Evolutionary conservation across 2,329 filamentous ascomycete genomes (phyloP).

Genomic region (Aspergillus brasiliensis): DNA sequence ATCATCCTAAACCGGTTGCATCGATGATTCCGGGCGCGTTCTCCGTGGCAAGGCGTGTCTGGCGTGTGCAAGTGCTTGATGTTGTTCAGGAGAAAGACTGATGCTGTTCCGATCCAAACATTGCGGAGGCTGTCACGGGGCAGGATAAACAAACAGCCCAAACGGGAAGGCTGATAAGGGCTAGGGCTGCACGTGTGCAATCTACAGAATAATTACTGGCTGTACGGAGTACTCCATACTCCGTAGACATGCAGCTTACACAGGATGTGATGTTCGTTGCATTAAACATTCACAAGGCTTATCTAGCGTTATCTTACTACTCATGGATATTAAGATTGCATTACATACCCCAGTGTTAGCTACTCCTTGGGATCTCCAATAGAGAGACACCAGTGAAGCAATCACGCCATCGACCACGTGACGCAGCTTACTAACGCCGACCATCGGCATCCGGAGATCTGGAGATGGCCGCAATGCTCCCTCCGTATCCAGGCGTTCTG

Average conservation of each 20-base stretch:
- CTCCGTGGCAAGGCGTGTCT: background rate
- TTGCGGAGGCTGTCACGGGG: slow-evolving; percentile 27
- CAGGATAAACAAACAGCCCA: slow-evolving; percentile 44
- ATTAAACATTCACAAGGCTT: background rate
- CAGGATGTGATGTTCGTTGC: background rate
- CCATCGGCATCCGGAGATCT: slow-evolving; percentile 21
- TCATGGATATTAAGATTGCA: too few species aligned
- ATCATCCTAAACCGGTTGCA: slow-evolving; percentile 19
- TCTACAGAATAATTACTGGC: background rate
- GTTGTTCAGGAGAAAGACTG: background rate
- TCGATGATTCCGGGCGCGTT: background rate
- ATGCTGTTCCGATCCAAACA: slow-evolving; percentile 4
- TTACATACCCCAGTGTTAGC: background rate
- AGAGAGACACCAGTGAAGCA: background rate
- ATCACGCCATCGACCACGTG: slow-evolving; percentile 27
- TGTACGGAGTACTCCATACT: too few species aligned
- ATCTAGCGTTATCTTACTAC: too few species aligned
- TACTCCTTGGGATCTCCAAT: background rate
- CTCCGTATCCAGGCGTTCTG: background rate
- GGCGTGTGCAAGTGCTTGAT: background rate
- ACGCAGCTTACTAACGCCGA: slow-evolving; percentile 25
- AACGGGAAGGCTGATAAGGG: slow-evolving; percentile 41
- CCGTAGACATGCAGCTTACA: background rate
- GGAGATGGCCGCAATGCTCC: background rate
- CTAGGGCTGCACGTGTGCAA: slow-evolving; percentile 28